These are phyloP conservation scores for Oryza glaberrima DNA, from an alignment of 176 grass and related monocot species.

Conservation along the genomic window DNA sequence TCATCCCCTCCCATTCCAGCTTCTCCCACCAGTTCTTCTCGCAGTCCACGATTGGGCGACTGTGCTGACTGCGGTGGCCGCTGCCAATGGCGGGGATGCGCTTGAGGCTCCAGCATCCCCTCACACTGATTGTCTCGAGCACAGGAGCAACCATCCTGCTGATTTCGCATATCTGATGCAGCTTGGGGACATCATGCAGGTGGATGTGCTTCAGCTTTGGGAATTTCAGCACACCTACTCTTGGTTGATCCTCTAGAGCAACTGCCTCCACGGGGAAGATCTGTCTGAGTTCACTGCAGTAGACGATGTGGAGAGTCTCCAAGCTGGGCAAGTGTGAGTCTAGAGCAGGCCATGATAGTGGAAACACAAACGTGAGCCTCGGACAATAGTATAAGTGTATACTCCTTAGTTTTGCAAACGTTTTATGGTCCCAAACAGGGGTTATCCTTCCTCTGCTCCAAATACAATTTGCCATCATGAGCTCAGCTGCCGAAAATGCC, in stretches of 20 bases:
- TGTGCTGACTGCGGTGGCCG: too few relatives aligned
- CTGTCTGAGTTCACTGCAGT: not conserved
- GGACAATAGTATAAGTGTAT: not conserved
- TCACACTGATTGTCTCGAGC: not conserved
- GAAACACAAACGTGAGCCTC: not conserved
- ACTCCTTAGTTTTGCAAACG: not conserved
- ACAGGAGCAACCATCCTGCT: not conserved
- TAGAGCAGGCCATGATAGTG: rapidly evolving
- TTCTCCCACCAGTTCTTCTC: constrained; percentile 32
- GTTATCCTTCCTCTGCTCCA: not conserved
- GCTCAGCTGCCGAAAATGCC: not conserved
- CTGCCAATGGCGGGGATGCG: not conserved
- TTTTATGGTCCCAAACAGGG: rapidly evolving
- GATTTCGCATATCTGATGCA: not conserved
- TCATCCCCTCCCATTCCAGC: not conserved
- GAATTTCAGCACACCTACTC: not conserved
- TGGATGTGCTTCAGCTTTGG: constrained; percentile 23
- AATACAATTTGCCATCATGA: not conserved
- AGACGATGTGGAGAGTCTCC: not conserved
- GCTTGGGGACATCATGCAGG: not conserved
- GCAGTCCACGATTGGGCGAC: not conserved
- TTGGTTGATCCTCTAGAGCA: not conserved
- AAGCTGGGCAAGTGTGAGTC: not conserved
- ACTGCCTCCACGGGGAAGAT: not conserved
- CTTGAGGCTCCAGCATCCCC: constrained; percentile 10